Evolutionary conservation across 202 grass and related monocot genomes (phyloP).

Genomic region (Miscanthus sacchariflorus): DNA sequence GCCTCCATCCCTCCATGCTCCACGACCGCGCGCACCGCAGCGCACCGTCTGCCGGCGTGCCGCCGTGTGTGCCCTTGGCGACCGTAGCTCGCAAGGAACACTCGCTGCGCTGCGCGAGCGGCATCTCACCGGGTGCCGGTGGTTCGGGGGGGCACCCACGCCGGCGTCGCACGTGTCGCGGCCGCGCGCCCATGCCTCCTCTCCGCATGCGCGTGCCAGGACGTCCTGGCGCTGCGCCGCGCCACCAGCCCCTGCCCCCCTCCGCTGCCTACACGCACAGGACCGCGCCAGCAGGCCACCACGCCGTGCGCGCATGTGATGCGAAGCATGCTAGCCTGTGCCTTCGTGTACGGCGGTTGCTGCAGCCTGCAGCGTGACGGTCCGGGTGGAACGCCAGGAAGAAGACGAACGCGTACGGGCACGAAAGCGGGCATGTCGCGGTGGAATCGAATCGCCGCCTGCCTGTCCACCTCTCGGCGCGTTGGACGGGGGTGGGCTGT

Average conservation of each 20-base stretch:
- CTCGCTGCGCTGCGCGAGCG: not conserved
- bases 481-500: conserved; percentile 23
- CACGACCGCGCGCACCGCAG: not conserved
- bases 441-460: not conserved
- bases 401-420: not conserved
- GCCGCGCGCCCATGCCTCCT: conserved; percentile 23
- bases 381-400: not conserved
- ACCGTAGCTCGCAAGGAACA: conserved; percentile 23
- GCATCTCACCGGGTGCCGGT: conserved; percentile 50
- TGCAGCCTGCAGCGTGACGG: not conserved
- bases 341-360: not conserved
- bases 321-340: conserved; percentile 21
- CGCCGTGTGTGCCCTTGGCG: not conserved
- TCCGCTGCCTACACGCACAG: conserved; percentile 21
- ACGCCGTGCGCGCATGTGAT: conserved; percentile 14
- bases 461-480: not conserved
- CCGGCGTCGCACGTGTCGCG: conserved; percentile 34
- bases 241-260: conserved; percentile 16
- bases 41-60: not conserved
- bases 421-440: not conserved
- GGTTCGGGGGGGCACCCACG: conserved; percentile 45
- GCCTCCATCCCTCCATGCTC: not conserved
- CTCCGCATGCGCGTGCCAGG: too few species aligned
- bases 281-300: not conserved
- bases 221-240: not conserved